These are phyloP conservation scores for Phytophthora macrochlamydospora DNA, from an alignment of 352 stramenopile species.

Conservation along the genomic window DNA sequence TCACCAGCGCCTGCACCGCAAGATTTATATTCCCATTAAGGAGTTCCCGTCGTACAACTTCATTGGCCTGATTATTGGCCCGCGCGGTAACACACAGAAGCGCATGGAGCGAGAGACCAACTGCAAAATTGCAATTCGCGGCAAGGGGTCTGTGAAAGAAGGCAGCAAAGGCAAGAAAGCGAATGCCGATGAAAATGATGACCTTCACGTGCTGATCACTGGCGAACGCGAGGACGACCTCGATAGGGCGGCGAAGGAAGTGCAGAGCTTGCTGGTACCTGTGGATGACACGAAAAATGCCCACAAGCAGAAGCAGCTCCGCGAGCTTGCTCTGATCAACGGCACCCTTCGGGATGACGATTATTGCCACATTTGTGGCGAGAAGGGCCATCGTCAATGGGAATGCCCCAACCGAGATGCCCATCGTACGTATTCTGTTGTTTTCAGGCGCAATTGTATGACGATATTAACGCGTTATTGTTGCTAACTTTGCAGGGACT, in stretches of 20 bases:
- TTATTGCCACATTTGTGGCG: conserved; percentile 97
- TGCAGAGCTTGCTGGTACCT: conserved; percentile 91
- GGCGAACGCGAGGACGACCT: conserved; percentile 90
- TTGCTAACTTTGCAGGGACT: conserved; percentile 39
- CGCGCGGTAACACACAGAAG: conserved; percentile 98
- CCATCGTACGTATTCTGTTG: conserved; percentile 53
- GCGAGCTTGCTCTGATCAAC: conserved; percentile 99
- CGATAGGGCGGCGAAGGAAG: conserved; percentile 85
- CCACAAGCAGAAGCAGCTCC: conserved; percentile 99
- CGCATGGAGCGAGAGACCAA: conserved; percentile 98
- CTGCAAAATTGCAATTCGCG: conserved; percentile 99
- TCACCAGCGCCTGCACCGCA: conserved; percentile 93
- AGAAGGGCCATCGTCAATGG: conserved; percentile 98
- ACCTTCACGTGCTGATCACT: conserved; percentile 95
- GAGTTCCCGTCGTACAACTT: conserved; percentile 99
- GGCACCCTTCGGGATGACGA: conserved; percentile 98
- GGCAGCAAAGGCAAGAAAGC: conserved; percentile 94
- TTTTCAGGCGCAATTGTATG: background rate
- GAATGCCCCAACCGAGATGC: conserved; percentile 94
- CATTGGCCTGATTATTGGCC: conserved; percentile 99
- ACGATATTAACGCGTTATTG: conserved; percentile 37
- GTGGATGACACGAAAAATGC: conserved; percentile 93
- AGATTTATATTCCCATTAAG: conserved; percentile 98
- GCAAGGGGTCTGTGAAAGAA: conserved; percentile 97
- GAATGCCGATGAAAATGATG: conserved; percentile 95